A percentile compares a stretch with the other conserved stretches of the same genome.
phyloP scores from a whole-genome alignment of 345 rosid species.

The Euphorbia lathyris region DNA sequence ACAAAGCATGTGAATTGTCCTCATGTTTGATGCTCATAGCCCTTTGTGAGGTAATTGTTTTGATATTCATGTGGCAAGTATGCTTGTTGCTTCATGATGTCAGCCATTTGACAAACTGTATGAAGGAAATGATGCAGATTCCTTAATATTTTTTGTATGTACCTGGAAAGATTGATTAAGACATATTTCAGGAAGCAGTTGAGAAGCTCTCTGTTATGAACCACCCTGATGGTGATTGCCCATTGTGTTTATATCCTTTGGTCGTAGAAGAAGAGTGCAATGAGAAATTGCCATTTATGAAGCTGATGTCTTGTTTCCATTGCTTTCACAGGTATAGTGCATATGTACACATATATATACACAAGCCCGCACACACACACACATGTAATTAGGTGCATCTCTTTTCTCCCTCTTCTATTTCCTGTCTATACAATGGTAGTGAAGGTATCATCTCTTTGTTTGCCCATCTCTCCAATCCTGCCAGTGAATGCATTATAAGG shows the following conservation, averaged over 20 bases:
- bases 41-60: slow-evolving; percentile 75
- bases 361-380: not conserved
- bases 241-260: slow-evolving; percentile 73
- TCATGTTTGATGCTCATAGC: slow-evolving; percentile 77
- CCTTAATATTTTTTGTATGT: not conserved
- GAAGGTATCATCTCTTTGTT: not conserved
- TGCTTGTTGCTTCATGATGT: not conserved
- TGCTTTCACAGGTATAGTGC: slow-evolving; percentile 76
- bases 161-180: slow-evolving; percentile 11
- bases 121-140: not conserved
- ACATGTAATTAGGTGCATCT: too few species aligned
- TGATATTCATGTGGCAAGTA: not conserved
- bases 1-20: slow-evolving; percentile 58
- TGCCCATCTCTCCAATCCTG: slow-evolving; percentile 14
- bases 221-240: slow-evolving; percentile 88
- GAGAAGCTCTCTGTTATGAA: slow-evolving; percentile 80
- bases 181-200: slow-evolving; percentile 67
- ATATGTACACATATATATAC: not conserved
- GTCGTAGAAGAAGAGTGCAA: slow-evolving; percentile 46
- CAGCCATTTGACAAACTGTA: not conserved
- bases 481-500: slow-evolving; percentile 79
- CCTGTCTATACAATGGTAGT: not conserved
- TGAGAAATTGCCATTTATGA: slow-evolving; percentile 70
- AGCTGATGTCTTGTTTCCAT: slow-evolving; percentile 97
- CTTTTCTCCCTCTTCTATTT: not conserved